Evolutionary conservation across 1,284 basidiomycete genomes (phyloP).

Genomic region (Fistulinella cinereoalba): DNA sequence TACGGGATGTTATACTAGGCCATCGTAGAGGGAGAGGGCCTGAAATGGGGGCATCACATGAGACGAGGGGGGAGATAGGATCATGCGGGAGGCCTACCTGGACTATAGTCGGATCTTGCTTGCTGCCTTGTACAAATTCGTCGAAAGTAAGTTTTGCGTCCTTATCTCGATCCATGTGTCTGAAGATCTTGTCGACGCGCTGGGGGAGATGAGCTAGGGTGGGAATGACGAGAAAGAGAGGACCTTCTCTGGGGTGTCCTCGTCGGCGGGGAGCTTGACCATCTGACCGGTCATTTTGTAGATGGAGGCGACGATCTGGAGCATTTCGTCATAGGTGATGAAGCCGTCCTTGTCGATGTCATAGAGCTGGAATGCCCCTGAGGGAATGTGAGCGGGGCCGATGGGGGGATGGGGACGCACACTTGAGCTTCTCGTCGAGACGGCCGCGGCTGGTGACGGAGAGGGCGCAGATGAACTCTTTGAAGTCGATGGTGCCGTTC

Average conservation of each 20-base stretch:
- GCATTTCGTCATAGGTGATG: slow-evolving; percentile 99
- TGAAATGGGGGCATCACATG: slow-evolving; percentile 30
- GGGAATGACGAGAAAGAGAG: slow-evolving; percentile 12
- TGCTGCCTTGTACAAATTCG: slow-evolving; percentile 95
- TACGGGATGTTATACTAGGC: slow-evolving; percentile 52
- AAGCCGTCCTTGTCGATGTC: slow-evolving; percentile 97
- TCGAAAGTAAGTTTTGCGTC: slow-evolving; percentile 88
- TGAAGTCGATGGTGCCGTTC: slow-evolving; percentile 96
- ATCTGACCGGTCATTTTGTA: slow-evolving; percentile 99
- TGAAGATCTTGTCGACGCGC: slow-evolving; percentile 96
- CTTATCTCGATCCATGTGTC: slow-evolving; percentile 90
- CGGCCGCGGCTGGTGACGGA: slow-evolving; percentile 92
- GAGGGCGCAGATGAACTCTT: slow-evolving; percentile 98
- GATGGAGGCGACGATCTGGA: slow-evolving; percentile 92
- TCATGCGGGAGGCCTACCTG: slow-evolving; percentile 57
- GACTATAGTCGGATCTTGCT: slow-evolving; percentile 97
- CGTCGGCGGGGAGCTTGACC: slow-evolving; percentile 96
- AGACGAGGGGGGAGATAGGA: slow-evolving; percentile 10
- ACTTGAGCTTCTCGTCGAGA: slow-evolving; percentile 98
- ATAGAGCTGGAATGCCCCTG: slow-evolving; percentile 99
- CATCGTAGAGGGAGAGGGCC: slow-evolving; percentile 79
- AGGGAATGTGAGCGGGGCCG: slow-evolving; percentile 15
- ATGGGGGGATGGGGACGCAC: slow-evolving; percentile 47
- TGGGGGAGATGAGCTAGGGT: slow-evolving; percentile 34
- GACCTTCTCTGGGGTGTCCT: slow-evolving; percentile 99